phyloP scores from a whole-genome alignment of 768 basidiomycete genomes.

The Harrya chromipes region DNA sequence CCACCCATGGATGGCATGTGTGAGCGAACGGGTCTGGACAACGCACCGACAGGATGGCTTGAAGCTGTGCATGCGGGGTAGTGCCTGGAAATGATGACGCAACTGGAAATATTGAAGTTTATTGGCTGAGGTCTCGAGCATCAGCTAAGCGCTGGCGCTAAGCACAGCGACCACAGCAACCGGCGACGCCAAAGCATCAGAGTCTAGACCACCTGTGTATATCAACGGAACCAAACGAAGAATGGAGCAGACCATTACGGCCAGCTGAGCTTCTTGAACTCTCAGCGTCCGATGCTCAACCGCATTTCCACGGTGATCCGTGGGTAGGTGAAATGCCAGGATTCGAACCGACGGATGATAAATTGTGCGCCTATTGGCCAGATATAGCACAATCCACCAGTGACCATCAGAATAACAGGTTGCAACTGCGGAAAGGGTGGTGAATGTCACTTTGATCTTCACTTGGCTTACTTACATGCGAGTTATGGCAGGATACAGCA shows the following conservation, averaged over 20 bases:
- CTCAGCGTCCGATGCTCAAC: too few relatives aligned
- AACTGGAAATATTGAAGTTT: background rate
- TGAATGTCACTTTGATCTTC: too few relatives aligned
- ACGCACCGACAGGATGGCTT: constrained; percentile 1
- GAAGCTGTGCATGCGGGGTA: background rate
- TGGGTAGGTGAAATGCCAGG: too few relatives aligned
- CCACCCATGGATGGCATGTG: constrained; percentile 16
- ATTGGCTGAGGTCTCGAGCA: constrained; percentile 7
- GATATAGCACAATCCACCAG: background rate
- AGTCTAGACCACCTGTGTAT: constrained; percentile 9
- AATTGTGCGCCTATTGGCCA: background rate
- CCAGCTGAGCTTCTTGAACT: background rate
- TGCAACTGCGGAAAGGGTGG: too few relatives aligned
- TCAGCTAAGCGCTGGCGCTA: background rate
- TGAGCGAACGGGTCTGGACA: constrained; percentile 8
- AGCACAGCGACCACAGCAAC: too few relatives aligned
- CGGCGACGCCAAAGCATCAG: background rate
- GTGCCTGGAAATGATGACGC: background rate
- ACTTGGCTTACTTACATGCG: too few relatives aligned
- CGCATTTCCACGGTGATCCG: too few relatives aligned
- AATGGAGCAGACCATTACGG: background rate
- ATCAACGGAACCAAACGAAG: background rate
- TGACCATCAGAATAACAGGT: too few relatives aligned
- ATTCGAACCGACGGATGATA: background rate
- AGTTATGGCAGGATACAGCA: too few relatives aligned